A percentile compares a stretch with the other conserved stretches of the same genome.
phyloP scores from a whole-genome alignment of 495 filamentous ascomycete genomes.

The Xylaria telfairii region DNA sequence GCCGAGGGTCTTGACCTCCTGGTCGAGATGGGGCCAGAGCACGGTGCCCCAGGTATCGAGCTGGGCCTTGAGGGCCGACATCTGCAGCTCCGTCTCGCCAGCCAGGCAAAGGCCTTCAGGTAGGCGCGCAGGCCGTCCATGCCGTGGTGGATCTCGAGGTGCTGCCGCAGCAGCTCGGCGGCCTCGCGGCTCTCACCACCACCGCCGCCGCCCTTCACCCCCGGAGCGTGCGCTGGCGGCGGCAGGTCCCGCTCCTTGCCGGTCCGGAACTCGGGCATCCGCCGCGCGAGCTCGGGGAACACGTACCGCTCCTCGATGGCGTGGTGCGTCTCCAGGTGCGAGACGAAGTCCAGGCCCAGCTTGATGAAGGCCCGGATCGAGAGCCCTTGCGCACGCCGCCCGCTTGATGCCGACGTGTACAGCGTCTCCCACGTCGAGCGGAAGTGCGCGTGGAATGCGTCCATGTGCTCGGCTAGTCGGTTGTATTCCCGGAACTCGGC shows the following conservation, averaged over 20 bases:
- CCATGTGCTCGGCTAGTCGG: constrained; percentile 77
- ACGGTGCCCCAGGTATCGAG: constrained; percentile 72
- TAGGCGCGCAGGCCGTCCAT: constrained; percentile 77
- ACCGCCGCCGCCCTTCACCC: constrained; percentile 31
- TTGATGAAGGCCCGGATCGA: constrained; percentile 66
- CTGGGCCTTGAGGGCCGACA: constrained; percentile 69
- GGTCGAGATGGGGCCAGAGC: constrained; percentile 73
- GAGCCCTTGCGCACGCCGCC: constrained; percentile 61
- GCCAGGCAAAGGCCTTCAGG: constrained; percentile 64
- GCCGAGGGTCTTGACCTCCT: constrained; percentile 72
- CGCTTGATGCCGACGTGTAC: constrained; percentile 61
- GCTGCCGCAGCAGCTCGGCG: constrained; percentile 75
- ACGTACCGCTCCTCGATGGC: constrained; percentile 83
- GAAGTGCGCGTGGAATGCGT: constrained; percentile 82
- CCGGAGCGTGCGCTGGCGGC: constrained; percentile 1
- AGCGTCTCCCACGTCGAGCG: constrained; percentile 73
- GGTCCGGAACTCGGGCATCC: constrained; percentile 78
- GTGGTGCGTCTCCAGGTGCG: constrained; percentile 78
- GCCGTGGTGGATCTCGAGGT: constrained; percentile 79
- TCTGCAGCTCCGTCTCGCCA: constrained; percentile 71
- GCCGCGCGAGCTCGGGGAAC: constrained; percentile 75
- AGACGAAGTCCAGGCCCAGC: constrained; percentile 68
- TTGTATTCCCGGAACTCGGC: constrained; percentile 71
- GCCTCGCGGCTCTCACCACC: too few relatives aligned
- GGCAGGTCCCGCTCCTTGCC: constrained; percentile 17